Evolutionary conservation across 257 asterid genomes (phyloP), one percentile per base, ranked within the genome.

Genomic region (Fraxinus anomala): DNA sequence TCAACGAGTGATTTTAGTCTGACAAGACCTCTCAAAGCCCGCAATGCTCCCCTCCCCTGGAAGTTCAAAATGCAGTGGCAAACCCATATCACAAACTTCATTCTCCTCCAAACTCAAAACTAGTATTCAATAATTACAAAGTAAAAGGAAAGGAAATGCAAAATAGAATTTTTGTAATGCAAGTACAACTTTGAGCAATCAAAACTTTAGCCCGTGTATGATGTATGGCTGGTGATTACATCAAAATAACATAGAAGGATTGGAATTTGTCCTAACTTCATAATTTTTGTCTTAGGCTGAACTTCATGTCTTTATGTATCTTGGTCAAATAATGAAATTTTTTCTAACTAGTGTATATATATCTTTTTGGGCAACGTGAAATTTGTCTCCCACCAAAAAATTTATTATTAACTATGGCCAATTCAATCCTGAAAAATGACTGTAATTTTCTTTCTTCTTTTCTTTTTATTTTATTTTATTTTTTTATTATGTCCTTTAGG

Each of bases 21-120:
- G 73, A 93, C 97, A 59, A 93, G 94, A 79, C 99, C 98, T 86
- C 97, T 89, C 70, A 93, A 85, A 79, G 97, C 99, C 70, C 90
- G 79, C 82, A 92, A 78, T 28, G 97, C 97, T 82, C 97, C 89
- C 85, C 97, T 92, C 6, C 98, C 98, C 99, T 96, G 86, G 82
- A 83, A 78, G 84, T 36, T 24, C 79, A 3, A 37, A 70, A 56
- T 23, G 51, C 75, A 51, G 61, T 8, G 54, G 44, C 56, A 56
- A 40, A 37, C 30, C 66, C 56, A 63, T 56, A 56, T 24, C 24
- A 24, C 63, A 1, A 51, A 51, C 63, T 51, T 19, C 9, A 4
- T 51, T 51, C 61, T 51, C 24, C 63, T 6, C 63, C 10, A 51
- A 51, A 51, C 23, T 39, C 44, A 39, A 39, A 39, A 39, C 13